Conservation (phyloP, 1,284 basidiomycete species). For the Boletus sp. region DNA sequence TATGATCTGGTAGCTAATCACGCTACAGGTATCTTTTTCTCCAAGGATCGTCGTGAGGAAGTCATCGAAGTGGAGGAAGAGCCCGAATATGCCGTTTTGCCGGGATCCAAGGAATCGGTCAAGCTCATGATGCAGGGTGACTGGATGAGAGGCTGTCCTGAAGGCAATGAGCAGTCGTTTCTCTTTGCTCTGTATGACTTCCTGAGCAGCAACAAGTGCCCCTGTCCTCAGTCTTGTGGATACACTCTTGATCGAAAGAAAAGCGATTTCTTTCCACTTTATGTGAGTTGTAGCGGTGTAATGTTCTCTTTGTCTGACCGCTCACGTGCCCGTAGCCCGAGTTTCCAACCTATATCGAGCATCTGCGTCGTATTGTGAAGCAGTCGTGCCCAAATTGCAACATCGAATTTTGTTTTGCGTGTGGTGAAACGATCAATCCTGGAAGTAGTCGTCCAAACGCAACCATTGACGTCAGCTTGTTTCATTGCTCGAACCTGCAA, state of each 20-base stretch:
- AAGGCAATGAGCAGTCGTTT: conserved; percentile 85
- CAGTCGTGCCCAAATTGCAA: conserved; percentile 63
- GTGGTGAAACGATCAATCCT: conserved; percentile 63
- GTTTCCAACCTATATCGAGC: conserved; percentile 66
- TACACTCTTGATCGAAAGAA: conserved; percentile 54
- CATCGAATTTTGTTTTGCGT: conserved; percentile 75
- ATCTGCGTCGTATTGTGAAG: conserved; percentile 56
- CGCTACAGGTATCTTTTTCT: conserved; percentile 78
- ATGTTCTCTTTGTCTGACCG: not conserved
- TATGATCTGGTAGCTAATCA: conserved; percentile 12
- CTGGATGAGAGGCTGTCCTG: conserved; percentile 95
- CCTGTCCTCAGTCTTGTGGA: conserved; percentile 74
- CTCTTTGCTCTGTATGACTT: conserved; percentile 80
- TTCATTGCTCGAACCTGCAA: conserved; percentile 86
- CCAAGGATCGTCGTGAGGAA: conserved; percentile 82
- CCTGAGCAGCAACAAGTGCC: conserved; percentile 58
- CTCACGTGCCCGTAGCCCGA: conserved; percentile 46
- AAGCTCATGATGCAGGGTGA: conserved; percentile 81
- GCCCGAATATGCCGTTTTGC: conserved; percentile 51
- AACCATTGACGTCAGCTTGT: conserved; percentile 54
- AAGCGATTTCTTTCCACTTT: conserved; percentile 77
- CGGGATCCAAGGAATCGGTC: conserved; percentile 45
- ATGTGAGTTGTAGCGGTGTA: conserved; percentile 49
- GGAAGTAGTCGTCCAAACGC: conserved; percentile 39
- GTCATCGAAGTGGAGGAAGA: conserved; percentile 83